Percentiles rank a stretch among this genome's conserved stretches.
Conservation (phyloP, 75 land plant genomes). For the Cupressus sempervirens region DNA sequence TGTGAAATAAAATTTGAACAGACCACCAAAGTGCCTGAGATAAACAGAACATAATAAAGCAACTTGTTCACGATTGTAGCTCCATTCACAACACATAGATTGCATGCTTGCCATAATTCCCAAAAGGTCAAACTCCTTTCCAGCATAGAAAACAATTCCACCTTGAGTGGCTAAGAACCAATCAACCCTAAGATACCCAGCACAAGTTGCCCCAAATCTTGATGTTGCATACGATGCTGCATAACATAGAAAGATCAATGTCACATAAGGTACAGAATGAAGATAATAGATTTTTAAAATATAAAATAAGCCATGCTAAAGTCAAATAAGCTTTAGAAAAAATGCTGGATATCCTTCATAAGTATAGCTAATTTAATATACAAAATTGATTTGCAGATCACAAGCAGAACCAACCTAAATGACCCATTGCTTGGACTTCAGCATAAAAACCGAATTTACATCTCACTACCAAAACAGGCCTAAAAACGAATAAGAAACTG, state of each 20-base stretch:
- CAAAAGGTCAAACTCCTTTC: background rate
- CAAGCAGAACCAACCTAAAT: background rate
- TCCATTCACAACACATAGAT: background rate
- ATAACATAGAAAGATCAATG: background rate
- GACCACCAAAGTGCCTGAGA: constrained; percentile 1
- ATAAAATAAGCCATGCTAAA: background rate
- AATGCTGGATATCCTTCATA: background rate
- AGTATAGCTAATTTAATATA: no score
- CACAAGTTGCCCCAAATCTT: background rate
- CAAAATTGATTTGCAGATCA: background rate
- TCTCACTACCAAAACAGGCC: no score
- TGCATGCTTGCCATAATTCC: constrained; percentile 3
- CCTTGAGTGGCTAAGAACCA: constrained; percentile 1
- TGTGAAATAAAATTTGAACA: background rate
- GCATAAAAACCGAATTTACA: no score
- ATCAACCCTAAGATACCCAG: background rate
- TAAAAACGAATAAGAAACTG: no score
- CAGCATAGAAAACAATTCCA: background rate
- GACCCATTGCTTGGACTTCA: background rate
- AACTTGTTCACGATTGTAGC: background rate
- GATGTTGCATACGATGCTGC: background rate
- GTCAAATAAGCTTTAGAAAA: background rate
- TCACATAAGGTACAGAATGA: background rate
- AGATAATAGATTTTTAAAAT: background rate
- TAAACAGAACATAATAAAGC: background rate